Evolutionary conservation across 176 grass and related monocot genomes (phyloP).

Genomic region (Juncus effusus): DNA sequence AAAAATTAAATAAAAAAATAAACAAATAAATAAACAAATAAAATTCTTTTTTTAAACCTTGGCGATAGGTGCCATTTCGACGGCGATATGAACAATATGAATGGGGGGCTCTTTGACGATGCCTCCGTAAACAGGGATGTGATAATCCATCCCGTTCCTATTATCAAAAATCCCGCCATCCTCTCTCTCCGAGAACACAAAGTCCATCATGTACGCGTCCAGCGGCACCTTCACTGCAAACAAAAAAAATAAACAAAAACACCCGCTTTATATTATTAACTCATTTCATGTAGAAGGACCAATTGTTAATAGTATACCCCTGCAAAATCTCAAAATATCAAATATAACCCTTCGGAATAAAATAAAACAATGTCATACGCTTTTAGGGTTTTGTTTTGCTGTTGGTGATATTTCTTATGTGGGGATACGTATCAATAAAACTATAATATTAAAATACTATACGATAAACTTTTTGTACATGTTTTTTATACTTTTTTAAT

Average conservation of each 20-base stretch:
- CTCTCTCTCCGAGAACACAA: constrained; percentile 94
- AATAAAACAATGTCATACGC: too few species aligned
- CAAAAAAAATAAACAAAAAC: not conserved
- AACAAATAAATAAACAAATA: constrained; percentile 18
- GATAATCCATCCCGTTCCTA: constrained; percentile 76
- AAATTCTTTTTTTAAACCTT: constrained; percentile 35
- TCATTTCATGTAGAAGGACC: too few species aligned
- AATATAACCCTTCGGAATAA: too few species aligned
- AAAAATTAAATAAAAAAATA: not conserved
- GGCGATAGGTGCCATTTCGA: constrained; percentile 98
- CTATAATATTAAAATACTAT: not conserved
- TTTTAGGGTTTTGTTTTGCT: not conserved
- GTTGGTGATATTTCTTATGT: not conserved
- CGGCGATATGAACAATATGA: constrained; percentile 94
- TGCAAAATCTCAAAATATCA: too few species aligned
- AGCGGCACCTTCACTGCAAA: constrained; percentile 78
- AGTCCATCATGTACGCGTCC: constrained; percentile 98
- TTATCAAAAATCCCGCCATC: constrained; percentile 94
- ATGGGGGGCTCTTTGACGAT: constrained; percentile 72
- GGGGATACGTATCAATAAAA: not conserved
- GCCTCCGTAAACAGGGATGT: constrained; percentile 71
- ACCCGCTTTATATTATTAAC: too few species aligned
- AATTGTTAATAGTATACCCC: too few species aligned
- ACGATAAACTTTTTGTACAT: not conserved
- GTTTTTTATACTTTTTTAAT: too few species aligned